Evolutionary conservation across 2,329 filamentous ascomycete species (phyloP), one percentile per base, ranked within the genome.

Genomic region (Escovopsis weberi): DNA sequence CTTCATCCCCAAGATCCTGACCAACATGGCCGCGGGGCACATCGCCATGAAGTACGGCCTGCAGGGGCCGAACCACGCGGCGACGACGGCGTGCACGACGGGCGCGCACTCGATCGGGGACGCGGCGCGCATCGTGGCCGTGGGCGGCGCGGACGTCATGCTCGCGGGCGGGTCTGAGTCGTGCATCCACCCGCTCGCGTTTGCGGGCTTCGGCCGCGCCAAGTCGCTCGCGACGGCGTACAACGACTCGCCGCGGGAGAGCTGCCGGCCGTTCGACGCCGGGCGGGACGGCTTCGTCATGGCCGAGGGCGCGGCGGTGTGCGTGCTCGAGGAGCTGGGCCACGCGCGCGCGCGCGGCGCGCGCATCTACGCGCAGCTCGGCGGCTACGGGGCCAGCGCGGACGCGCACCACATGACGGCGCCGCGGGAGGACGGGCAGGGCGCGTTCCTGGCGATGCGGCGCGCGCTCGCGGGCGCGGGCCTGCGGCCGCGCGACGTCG

Each of bases 381-480:
- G 69, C 55, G 91, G 91, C 2, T 96, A 96, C 55, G 91, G 89
- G 19, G 80, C 85, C 49, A 94, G 85, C 40, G 85, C 83, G 26
- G 91, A 98, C 60, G 88, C 91, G 2, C 66, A 93, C 59, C 91
- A 96, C 59, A 87, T 96, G 70, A 98, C 91, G 10, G 85, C 89
- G 1, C 91, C 91, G 0, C 77, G 79, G 15, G 78, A 81, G 52
- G 81, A 93, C 55, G 91, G 91, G 1, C 72, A 75, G 40, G 91
- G 91, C 0, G 88, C 91, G 0, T 74, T 78, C 28, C 67, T 84
- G 38, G 83, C 89, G 4, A 98, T 98, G 91, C 82, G 74, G 57
- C 77, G 77, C 50, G 88, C 89, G 0, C 63, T 98, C 45, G 78
- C 72, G 52, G 75, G 84, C 55, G 86, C 87, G 0, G 63, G 70